Base-by-base conservation (phyloP, 352 stramenopile species). In the Globisporangium polare region DNA sequence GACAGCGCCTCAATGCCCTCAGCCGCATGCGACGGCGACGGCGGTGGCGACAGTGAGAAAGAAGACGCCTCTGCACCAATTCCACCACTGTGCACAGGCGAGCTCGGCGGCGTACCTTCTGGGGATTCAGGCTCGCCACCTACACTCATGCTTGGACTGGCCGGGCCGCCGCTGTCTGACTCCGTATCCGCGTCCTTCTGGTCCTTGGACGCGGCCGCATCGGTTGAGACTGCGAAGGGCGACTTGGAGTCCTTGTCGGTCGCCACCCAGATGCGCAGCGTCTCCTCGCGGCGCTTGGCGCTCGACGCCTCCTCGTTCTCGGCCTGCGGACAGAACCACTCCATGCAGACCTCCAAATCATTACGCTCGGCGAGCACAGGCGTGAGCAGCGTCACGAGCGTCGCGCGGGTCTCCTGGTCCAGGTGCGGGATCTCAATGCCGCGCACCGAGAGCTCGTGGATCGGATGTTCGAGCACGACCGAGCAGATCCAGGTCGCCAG, bases 231-330 rank as follows among this genome's bases (percentile, higher is more conserved):
- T 9, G 62, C 58, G 57, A 93, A 95, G 3, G 86, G 86, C 26
- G 86, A 95, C 68, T 92, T 93, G 60, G 82, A 85, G 53, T 93
- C 84, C 65, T 92, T 92, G 68, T 92, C 86, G 0, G 86, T 95
- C 7, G 84, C 83, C 24, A 95, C 82, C 86, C 86, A 95, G 64
- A 95, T 93, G 54, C 86, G 83, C 50, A 95, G 77, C 42, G 86
- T 95, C 68, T 95, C 83, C 45, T 78, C 63, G 24, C 83, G 81
- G 42, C 81, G 80, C 55, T 86, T 69, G 29, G 79, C 74, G 57
- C 72, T 84, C 13, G 82, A 72, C 9, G 85, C 68, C 9, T 73
- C 49, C 59, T 89, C 82, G 17, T 90, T 82, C 12, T 88, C 78
- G 5, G 74, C 82, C 26, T 92, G 75, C 47, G 83, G 84, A 18